Evolutionary conservation across 192 early-diverging fungal species (phyloP).

Genomic region (Neocallimastix lanati): DNA sequence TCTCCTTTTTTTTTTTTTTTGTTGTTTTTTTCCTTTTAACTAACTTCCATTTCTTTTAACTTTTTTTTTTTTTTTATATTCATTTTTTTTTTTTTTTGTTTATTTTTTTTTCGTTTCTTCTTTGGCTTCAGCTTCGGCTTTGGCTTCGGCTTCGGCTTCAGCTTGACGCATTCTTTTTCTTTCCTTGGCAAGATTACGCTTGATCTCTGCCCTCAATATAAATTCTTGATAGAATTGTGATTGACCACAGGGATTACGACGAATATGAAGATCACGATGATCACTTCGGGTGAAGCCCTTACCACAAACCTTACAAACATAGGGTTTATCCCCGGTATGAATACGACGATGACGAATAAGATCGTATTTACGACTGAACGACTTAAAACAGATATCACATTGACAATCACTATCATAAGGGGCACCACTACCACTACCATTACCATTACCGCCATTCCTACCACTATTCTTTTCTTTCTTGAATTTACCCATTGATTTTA

Average conservation of each 20-base stretch:
- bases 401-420: background rate
- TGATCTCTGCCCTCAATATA: background rate
- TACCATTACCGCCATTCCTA: too few species aligned
- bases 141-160: too few species aligned
- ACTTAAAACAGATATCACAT: background rate
- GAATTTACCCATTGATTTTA: too few species aligned
- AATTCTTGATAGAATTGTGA: background rate
- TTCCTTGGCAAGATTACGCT: background rate
- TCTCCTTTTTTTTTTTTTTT: too few species aligned
- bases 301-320: background rate
- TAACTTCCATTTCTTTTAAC: too few species aligned
- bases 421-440: too few species aligned
- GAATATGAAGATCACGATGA: background rate
- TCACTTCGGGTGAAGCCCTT: background rate
- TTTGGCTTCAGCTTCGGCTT: too few species aligned
- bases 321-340: background rate
- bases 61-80: too few species aligned
- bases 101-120: too few species aligned
- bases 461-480: too few species aligned
- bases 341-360: background rate
- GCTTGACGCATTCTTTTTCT: background rate
- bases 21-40: too few species aligned
- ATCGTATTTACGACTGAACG: background rate
- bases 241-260: background rate
- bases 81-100: too few species aligned